Percentiles rank a stretch among this genome's conserved stretches.
phyloP scores from a whole-genome alignment of 1,284 basidiomycete genomes.

The Mycosarcoma mackinlayi region DNA sequence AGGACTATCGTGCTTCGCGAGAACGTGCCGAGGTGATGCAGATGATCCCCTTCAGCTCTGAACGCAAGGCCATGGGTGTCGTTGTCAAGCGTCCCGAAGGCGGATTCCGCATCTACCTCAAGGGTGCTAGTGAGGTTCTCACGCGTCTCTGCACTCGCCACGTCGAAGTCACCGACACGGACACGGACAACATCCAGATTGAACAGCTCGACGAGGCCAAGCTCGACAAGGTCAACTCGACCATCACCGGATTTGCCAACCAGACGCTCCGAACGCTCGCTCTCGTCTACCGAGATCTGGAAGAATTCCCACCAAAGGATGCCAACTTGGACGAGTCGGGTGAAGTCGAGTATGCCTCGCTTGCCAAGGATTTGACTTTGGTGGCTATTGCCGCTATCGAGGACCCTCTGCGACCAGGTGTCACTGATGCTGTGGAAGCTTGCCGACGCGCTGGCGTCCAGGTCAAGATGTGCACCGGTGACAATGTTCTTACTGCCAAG shows the following conservation, averaged over 20 bases:
- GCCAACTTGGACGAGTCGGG: constrained; percentile 71
- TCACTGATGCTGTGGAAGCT: constrained; percentile 84
- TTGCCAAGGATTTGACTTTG: constrained; percentile 82
- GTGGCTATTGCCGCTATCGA: constrained; percentile 93
- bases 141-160: constrained; percentile 79
- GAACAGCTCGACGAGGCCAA: constrained; percentile 71
- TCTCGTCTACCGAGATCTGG: constrained; percentile 89
- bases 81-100: constrained; percentile 77
- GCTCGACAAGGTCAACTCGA: constrained; percentile 82
- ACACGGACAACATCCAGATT: constrained; percentile 67
- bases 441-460: constrained; percentile 90
- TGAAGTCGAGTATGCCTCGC: constrained; percentile 77
- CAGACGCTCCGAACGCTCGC: constrained; percentile 93
- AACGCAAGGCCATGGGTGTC: constrained; percentile 95
- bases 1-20: constrained; percentile 78
- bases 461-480: constrained; percentile 99
- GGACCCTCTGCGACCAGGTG: constrained; percentile 91
- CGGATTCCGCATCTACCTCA: constrained; percentile 80
- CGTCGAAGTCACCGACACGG: constrained; percentile 74
- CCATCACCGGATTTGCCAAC: constrained; percentile 96
- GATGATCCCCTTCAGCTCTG: constrained; percentile 94
- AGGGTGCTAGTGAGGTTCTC: constrained; percentile 94
- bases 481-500: constrained; percentile 86
- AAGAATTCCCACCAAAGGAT: constrained; percentile 80
- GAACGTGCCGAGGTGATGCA: constrained; percentile 79